phyloP scores from a whole-genome alignment of 2,329 filamentous ascomycete species.

The Beauveria sp. region DNA sequence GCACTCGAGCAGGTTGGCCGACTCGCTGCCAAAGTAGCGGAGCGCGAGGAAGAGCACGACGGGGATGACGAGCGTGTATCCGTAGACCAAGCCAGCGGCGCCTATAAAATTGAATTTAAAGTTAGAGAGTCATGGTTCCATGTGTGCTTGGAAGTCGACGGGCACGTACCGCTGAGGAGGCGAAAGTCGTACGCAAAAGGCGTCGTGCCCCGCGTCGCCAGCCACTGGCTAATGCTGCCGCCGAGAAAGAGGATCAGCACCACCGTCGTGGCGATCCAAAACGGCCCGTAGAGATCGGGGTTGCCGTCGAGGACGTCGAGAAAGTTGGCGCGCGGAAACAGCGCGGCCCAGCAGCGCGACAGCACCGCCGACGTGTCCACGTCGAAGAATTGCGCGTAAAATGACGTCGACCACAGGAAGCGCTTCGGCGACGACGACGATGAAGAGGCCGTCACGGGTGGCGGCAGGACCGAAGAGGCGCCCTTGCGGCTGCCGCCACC shows the following conservation, averaged over 20 bases:
- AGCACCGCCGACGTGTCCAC: constrained; percentile 90
- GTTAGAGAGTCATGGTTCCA: neutral
- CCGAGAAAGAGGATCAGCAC: constrained; percentile 92
- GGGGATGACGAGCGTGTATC: constrained; percentile 85
- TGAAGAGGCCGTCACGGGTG: constrained; percentile 47
- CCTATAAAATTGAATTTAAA: constrained; percentile 32
- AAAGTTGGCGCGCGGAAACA: constrained; percentile 90
- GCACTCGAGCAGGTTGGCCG: constrained; percentile 88
- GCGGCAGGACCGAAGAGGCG: constrained; percentile 42
- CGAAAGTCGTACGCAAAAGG: constrained; percentile 89
- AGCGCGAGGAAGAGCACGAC: constrained; percentile 78
- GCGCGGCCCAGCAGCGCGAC: constrained; percentile 75
- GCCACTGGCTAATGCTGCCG: constrained; percentile 88
- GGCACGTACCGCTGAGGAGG: constrained; percentile 64
- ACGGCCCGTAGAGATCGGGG: constrained; percentile 90
- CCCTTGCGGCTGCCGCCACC: constrained; percentile 40
- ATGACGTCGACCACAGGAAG: constrained; percentile 84
- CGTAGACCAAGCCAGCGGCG: constrained; percentile 87
- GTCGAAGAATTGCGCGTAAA: constrained; percentile 98
- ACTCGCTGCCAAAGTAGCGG: constrained; percentile 92
- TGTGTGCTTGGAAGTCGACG: too few relatives aligned
- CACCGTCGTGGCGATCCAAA: constrained; percentile 98
- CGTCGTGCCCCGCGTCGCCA: constrained; percentile 58
- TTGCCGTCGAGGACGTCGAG: constrained; percentile 96
- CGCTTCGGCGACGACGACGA: constrained; percentile 57